Conservation (phyloP, 2,329 filamentous ascomycete genomes). For the Chrysosporium queenslandicum region DNA sequence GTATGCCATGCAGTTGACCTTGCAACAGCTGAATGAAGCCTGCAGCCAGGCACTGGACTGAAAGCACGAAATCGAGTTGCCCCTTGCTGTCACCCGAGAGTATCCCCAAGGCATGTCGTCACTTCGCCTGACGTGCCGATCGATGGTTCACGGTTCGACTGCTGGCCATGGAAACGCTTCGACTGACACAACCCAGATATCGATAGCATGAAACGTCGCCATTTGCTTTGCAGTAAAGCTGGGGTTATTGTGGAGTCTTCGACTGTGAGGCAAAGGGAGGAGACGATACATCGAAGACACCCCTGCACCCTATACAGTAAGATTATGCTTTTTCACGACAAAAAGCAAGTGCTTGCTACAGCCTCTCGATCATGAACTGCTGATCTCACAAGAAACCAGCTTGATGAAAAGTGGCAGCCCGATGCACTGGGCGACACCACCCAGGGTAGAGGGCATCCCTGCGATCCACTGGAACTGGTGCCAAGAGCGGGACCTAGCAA, state of each 20-base stretch:
- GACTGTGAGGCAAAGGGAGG: too few relatives aligned
- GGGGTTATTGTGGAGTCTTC: too few relatives aligned
- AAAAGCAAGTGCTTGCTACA: too few relatives aligned
- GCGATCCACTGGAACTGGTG: neutral
- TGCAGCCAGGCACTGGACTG: neutral
- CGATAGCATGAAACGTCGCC: neutral
- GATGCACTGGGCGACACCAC: neutral
- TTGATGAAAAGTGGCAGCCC: neutral
- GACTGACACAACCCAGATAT: neutral
- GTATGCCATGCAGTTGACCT: neutral
- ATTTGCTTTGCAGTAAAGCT: neutral
- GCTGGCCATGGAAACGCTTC: neutral
- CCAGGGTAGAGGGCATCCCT: neutral
- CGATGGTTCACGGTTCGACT: neutral
- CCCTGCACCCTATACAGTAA: too few relatives aligned
- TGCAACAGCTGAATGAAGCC: neutral
- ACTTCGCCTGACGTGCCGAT: neutral
- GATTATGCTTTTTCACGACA: too few relatives aligned
- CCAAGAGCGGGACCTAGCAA: constrained; percentile 4
- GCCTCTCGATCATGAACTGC: too few relatives aligned
- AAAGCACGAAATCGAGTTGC: neutral
- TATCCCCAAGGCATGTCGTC: neutral
- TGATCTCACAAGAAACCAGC: neutral
- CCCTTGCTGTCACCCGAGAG: neutral
- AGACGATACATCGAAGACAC: too few relatives aligned